Base-by-base conservation (phyloP, 129 eudicot species). In the Pulicaria dysenterica region DNA sequence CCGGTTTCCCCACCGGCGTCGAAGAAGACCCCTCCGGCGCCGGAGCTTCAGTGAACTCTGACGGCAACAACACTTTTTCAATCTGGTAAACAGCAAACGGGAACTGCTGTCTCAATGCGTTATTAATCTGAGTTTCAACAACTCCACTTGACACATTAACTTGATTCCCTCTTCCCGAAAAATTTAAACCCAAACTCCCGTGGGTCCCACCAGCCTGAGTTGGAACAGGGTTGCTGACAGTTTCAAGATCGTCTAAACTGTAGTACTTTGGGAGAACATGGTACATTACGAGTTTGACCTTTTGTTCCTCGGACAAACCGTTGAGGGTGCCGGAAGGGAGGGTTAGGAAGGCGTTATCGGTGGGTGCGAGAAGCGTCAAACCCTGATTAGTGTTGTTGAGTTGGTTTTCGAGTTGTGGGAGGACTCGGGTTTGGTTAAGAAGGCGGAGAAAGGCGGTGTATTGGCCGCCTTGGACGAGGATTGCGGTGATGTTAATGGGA, bases 321-420 rank as follows among this genome's bases (percentile, higher is more conserved):
- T 91, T 91, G 13, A 91, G 79, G 6, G 92, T 82, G 2, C 97
- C 95, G 9, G 90, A 1, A 0, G 95, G 87, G 47, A 91, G 97
- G 80, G 80, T 86, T 0, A 46, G 31, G 87, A 91, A 91, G 71
- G 97, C 97, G 64, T 86, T 88, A 76, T 91, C 95, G 39, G 97
- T 83, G 9, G 97, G 97, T n/a, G 97, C 97, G 15, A 91, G 83
- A 1, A 91, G 83, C 17, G 97, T 91, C 86, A 91, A 80, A 46
- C 97, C 97, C 14, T 88, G 88, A 60, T 79, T 70, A 9, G 97
- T 88, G 75, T 60, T 81, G 84, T 91, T 91, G 69, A 86, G 83
- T 58, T 91, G 95, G 85, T 75, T 88, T 5, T 78, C 75, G 62
- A 91, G 84, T 34, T 91, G 97, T 58, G 19, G 47, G 44, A 64